Conservation (phyloP, 768 basidiomycete genomes). For the Mycena galopus region DNA sequence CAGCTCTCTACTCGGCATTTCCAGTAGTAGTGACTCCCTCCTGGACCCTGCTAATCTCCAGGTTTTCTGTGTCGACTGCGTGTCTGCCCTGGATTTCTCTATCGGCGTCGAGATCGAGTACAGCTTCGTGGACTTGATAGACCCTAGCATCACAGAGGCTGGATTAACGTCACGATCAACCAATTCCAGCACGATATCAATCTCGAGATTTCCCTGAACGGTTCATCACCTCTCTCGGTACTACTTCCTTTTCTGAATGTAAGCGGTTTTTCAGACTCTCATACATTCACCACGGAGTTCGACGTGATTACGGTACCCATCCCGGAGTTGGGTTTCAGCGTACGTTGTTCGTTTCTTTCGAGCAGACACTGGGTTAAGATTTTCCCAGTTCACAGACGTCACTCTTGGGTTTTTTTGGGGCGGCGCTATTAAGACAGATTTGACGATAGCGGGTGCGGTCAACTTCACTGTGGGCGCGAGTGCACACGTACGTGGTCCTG, state of each 20-base stretch:
- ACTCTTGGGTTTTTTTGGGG: conserved; percentile 28
- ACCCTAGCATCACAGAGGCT: not conserved
- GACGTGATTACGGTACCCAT: conserved; percentile 15
- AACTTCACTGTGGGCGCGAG: conserved; percentile 31
- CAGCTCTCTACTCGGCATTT: not conserved
- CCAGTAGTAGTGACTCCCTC: not conserved
- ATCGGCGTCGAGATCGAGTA: conserved; percentile 30
- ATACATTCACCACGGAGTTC: not conserved
- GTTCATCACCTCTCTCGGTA: no score
- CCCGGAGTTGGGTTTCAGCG: conserved; percentile 12
- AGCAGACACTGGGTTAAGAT: not conserved
- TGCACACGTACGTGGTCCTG: not conserved
- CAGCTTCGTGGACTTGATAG: not conserved
- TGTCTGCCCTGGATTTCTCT: conserved; percentile 17
- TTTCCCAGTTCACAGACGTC: conserved; percentile 1
- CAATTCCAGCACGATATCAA: conserved; percentile 28
- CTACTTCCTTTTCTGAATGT: no score
- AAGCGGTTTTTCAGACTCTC: no score
- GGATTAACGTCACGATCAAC: conserved; percentile 22
- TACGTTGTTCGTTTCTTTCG: not conserved
- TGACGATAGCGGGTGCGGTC: not conserved
- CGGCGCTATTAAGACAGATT: not conserved
- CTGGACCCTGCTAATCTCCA: conserved; percentile 20
- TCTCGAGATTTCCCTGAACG: conserved; percentile 23
- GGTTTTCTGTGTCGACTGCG: conserved; percentile 30